Conservation (phyloP, 2,329 filamentous ascomycete species). For the Alternaria sp. region DNA sequence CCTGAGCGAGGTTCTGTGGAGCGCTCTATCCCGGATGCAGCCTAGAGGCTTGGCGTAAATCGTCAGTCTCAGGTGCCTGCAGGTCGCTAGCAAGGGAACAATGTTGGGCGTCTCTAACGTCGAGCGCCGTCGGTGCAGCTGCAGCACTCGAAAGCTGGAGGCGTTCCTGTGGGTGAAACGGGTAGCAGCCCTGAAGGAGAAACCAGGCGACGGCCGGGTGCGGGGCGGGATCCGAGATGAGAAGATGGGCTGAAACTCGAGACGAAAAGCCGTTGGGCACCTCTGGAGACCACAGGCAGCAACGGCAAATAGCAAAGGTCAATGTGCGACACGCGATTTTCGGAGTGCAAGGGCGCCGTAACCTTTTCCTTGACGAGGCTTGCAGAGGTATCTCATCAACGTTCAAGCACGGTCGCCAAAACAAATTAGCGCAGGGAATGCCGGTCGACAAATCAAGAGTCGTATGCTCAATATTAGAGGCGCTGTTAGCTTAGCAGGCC, state of each 20-base stretch:
- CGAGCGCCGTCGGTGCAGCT: neutral
- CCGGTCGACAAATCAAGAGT: conserved; percentile 13
- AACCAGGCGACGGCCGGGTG: conserved; percentile 6
- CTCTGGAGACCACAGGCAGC: neutral
- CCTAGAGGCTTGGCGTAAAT: conserved; percentile 29
- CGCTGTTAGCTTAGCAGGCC: conserved; percentile 6
- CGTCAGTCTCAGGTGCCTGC: conserved; percentile 16
- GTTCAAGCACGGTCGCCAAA: conserved; percentile 14
- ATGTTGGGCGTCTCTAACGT: conserved; percentile 15
- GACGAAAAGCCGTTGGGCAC: neutral
- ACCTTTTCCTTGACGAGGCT: conserved; percentile 7
- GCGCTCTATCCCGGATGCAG: conserved; percentile 25
- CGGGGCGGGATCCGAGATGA: conserved; percentile 6
- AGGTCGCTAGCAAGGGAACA: conserved; percentile 9
- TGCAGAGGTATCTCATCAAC: neutral
- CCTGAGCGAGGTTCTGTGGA: conserved; percentile 32
- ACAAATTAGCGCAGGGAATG: conserved; percentile 13
- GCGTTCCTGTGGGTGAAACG: neutral
- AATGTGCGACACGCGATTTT: neutral
- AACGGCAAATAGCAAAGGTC: neutral
- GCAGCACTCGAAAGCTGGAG: conserved; percentile 9
- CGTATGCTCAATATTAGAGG: neutral
- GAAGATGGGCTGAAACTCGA: conserved; percentile 10
- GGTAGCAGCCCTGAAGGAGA: conserved; percentile 2
- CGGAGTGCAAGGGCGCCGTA: conserved; percentile 4